Percentiles rank a stretch among this genome's conserved stretches.
Evolutionary conservation across 2,329 filamentous ascomycete species (phyloP).

Genomic region (Madurella mycetomatis): DNA sequence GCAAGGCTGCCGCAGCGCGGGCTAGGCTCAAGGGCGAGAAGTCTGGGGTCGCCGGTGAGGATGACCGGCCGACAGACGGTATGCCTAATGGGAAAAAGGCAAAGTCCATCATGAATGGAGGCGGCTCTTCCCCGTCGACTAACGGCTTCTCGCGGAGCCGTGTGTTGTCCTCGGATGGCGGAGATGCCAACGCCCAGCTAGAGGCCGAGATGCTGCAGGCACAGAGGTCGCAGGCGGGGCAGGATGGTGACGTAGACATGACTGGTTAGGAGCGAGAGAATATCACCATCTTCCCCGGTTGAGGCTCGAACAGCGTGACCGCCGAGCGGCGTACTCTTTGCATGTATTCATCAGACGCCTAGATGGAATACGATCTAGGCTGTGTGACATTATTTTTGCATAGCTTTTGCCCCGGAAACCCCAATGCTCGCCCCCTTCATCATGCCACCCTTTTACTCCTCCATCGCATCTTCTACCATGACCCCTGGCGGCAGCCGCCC

Average conservation of each 20-base stretch:
- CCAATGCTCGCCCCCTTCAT: background rate
- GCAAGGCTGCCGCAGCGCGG: constrained; percentile 49
- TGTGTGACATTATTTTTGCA: background rate
- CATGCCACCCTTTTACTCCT: constrained; percentile 46
- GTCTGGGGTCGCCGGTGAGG: constrained; percentile 29
- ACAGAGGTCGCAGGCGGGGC: constrained; percentile 35
- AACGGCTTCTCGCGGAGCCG: constrained; percentile 17
- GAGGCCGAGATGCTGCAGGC: constrained; percentile 52
- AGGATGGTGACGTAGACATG: constrained; percentile 58
- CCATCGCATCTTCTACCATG: constrained; percentile 54
- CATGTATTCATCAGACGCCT: background rate
- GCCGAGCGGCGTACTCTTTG: no score
- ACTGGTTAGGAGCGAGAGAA: constrained; percentile 38
- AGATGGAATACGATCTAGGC: background rate
- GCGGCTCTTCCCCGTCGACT: background rate
- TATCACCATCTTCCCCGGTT: background rate
- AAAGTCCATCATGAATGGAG: constrained; percentile 27
- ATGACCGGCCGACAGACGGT: constrained; percentile 7
- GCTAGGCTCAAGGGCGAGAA: constrained; percentile 45
- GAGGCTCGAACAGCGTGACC: no score
- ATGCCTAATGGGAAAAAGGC: constrained; percentile 37
- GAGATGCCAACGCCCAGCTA: constrained; percentile 50
- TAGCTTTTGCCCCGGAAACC: background rate
- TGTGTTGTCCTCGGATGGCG: constrained; percentile 28
- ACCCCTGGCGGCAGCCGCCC: constrained; percentile 74